These are phyloP conservation scores for Mycoemilia scoparia DNA, from an alignment of 192 early-diverging fungal species.

Conservation along the genomic window DNA sequence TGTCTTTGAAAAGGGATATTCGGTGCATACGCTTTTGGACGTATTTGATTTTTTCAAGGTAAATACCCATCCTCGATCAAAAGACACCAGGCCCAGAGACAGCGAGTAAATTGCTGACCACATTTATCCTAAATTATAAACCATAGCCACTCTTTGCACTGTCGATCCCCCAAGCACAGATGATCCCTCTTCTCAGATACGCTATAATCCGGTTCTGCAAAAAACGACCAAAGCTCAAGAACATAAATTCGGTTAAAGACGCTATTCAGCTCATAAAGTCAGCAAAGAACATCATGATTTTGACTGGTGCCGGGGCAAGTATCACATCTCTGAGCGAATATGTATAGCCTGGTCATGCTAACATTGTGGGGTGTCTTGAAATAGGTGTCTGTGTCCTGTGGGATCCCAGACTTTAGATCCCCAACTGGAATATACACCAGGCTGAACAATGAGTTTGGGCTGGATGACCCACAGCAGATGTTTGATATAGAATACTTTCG, in stretches of 20 bases:
- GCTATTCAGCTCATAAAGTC: conserved; percentile 37
- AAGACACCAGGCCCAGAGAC: neutral
- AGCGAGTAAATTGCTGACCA: neutral
- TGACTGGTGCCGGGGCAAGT: conserved; percentile 70
- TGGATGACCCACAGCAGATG: conserved; percentile 88
- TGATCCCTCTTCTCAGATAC: conserved; percentile 35
- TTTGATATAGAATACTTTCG: conserved; percentile 90
- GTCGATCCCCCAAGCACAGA: conserved; percentile 32
- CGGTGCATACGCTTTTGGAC: conserved; percentile 39
- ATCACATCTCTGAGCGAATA: no score
- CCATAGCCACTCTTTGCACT: conserved; percentile 17
- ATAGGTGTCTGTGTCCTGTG: conserved; percentile 69
- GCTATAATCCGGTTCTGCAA: conserved; percentile 36
- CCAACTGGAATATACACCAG: conserved; percentile 80
- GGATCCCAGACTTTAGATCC: conserved; percentile 94
- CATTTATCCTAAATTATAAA: no score
- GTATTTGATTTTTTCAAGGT: conserved; percentile 38
- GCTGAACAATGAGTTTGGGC: conserved; percentile 64
- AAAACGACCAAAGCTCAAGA: conserved; percentile 29
- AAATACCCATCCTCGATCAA: neutral
- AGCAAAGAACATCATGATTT: conserved; percentile 63
- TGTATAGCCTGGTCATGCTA: no score
- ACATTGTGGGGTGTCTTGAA: neutral
- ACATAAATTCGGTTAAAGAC: conserved; percentile 42
- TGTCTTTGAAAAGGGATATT: conserved; percentile 19